phyloP scores from a whole-genome alignment of 441 rosid species.

The Aleurites moluccanus region DNA sequence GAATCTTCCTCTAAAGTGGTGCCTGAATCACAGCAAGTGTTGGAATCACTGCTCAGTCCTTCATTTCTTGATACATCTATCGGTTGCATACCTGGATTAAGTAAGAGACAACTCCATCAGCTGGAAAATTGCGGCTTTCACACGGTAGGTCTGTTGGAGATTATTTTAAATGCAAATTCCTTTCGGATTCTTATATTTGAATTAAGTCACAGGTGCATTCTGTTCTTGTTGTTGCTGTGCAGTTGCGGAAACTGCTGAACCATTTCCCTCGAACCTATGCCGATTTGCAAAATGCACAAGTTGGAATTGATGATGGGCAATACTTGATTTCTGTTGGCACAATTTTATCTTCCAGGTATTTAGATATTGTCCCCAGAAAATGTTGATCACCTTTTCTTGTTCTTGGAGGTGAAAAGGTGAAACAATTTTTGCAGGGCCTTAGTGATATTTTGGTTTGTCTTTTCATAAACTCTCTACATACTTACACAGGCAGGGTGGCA shows the following conservation, averaged over 20 bases:
- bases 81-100: conserved; percentile 65
- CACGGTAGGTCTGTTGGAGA: conserved; percentile 52
- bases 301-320: conserved; percentile 84
- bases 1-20: conserved; percentile 25
- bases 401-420: background rate
- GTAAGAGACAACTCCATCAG: conserved; percentile 58
- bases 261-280: conserved; percentile 97
- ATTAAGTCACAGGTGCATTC: conserved; percentile 26
- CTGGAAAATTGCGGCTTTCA: conserved; percentile 81
- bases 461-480: background rate
- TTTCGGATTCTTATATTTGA: conserved; percentile 14
- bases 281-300: conserved; percentile 81
- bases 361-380: conserved; percentile 14
- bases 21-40: conserved; percentile 23
- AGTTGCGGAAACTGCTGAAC: conserved; percentile 77
- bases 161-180: conserved; percentile 12
- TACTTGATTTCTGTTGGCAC: conserved; percentile 86
- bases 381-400: background rate
- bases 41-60: conserved; percentile 22
- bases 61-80: conserved; percentile 56
- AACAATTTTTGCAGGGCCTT: background rate
- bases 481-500: background rate
- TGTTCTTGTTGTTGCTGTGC: conserved; percentile 29
- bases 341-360: conserved; percentile 78
- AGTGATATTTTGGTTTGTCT: background rate